These are phyloP conservation scores for Isabelozyma gotoi DNA, from an alignment of 805 yeast genomes.

Conservation along the genomic window DNA sequence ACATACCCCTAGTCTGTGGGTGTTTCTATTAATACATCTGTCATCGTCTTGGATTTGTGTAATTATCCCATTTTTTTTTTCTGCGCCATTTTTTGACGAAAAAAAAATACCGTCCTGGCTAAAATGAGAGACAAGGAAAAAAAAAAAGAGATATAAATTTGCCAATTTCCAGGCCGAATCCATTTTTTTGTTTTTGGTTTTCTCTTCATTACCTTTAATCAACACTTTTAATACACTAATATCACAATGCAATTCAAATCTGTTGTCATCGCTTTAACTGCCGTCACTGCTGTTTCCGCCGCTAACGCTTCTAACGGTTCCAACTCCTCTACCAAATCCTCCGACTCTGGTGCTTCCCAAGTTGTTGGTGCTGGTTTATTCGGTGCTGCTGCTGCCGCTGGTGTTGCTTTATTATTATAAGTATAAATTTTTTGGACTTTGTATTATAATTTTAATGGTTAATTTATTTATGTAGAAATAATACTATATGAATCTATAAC, in stretches of 20 bases:
- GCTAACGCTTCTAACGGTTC: slow-evolving; percentile 48
- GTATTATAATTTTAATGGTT: neutral
- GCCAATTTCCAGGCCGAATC: neutral
- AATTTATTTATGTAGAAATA: no score
- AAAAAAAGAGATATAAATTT: neutral
- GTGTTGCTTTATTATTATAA: slow-evolving; percentile 55
- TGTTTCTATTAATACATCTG: neutral
- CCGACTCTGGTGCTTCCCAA: slow-evolving; percentile 49
- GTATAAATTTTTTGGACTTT: slow-evolving; percentile 3
- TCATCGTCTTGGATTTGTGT: slow-evolving; percentile 2
- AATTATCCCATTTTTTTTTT: slow-evolving; percentile 2
- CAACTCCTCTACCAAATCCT: slow-evolving; percentile 44
- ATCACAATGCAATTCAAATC: slow-evolving; percentile 68
- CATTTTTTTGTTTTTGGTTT: neutral
- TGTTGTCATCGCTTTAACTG: slow-evolving; percentile 67
- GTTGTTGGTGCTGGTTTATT: slow-evolving; percentile 64
- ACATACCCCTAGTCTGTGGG: slow-evolving; percentile 1
- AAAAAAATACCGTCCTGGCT: neutral
- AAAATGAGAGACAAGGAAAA: slow-evolving; percentile 5
- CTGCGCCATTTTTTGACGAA: slow-evolving; percentile 2
- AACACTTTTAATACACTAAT: slow-evolving; percentile 2
- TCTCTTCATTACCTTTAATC: slow-evolving; percentile 1
- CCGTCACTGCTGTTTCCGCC: slow-evolving; percentile 68
- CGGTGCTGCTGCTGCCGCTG: slow-evolving; percentile 84
- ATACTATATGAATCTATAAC: no score